phyloP scores from a whole-genome alignment of 1,139 yeast species.

The Debaryomycetaceae sp. region DNA sequence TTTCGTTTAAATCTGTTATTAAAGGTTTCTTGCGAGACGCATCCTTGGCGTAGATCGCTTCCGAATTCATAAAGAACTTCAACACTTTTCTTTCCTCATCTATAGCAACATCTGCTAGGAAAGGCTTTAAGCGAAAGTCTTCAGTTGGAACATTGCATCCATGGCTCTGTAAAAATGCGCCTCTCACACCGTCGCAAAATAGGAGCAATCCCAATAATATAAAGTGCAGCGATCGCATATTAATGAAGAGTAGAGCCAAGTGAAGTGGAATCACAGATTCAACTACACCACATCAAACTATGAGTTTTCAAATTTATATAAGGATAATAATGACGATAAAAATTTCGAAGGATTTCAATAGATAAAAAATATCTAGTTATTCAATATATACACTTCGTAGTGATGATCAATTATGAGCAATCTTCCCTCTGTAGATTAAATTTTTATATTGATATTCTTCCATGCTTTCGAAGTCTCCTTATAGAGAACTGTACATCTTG shows the following conservation, averaged over 20 bases:
- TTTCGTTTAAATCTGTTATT: slow-evolving; percentile 39
- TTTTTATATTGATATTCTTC: no score
- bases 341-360: no score
- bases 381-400: no score
- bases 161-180: slow-evolving; percentile 20
- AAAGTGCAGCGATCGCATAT: neutral
- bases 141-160: slow-evolving; percentile 10
- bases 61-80: slow-evolving; percentile 38
- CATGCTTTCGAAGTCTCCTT: no score
- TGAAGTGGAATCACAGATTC: neutral
- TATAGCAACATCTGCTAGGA: slow-evolving; percentile 41
- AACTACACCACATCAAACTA: neutral
- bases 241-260: neutral
- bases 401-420: no score
- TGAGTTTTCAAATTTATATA: no score
- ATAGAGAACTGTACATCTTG: no score
- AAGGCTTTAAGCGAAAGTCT: slow-evolving; percentile 21
- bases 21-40: slow-evolving; percentile 15
- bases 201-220: neutral
- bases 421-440: no score
- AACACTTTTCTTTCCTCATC: slow-evolving; percentile 30
- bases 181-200: slow-evolving; percentile 6
- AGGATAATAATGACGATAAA: no score
- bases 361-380: no score
- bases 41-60: slow-evolving; percentile 19